These are phyloP conservation scores for Ceratobasidium sp. DNA, from an alignment of 1,284 basidiomycete genomes.

Conservation along the genomic window DNA sequence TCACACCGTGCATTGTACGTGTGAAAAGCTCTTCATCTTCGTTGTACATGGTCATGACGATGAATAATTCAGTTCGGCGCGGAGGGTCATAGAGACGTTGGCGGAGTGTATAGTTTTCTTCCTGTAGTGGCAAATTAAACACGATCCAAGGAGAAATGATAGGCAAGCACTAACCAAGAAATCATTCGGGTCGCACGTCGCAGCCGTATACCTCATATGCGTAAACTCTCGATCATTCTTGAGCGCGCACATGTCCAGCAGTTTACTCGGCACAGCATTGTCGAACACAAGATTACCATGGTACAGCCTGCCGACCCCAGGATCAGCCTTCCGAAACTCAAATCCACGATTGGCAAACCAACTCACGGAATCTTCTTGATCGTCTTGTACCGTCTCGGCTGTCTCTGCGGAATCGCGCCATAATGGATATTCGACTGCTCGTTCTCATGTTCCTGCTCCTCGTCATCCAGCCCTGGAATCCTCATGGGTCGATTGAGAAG, in stretches of 20 bases:
- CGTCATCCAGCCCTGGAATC: neutral
- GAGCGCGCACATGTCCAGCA: slow-evolving; percentile 78
- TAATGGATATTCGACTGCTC: slow-evolving; percentile 60
- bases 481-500: slow-evolving; percentile 10
- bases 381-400: slow-evolving; percentile 87
- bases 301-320: slow-evolving; percentile 66
- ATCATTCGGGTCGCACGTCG: slow-evolving; percentile 92
- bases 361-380: slow-evolving; percentile 84
- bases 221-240: slow-evolving; percentile 89
- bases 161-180: slow-evolving; percentile 62
- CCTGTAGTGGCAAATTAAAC: slow-evolving; percentile 45
- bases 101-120: slow-evolving; percentile 80
- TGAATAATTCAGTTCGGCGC: slow-evolving; percentile 81
- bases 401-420: slow-evolving; percentile 84
- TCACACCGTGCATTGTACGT: slow-evolving; percentile 90
- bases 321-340: neutral
- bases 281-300: slow-evolving; percentile 92
- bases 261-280: slow-evolving; percentile 82
- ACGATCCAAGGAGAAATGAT: neutral
- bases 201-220: slow-evolving; percentile 91
- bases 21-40: slow-evolving; percentile 80
- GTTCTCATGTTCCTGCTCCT: slow-evolving; percentile 37
- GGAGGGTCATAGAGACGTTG: slow-evolving; percentile 84
- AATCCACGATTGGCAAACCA: neutral
- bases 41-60: slow-evolving; percentile 83